These are phyloP conservation scores for Ramichloridium luteum DNA, from an alignment of 2,329 filamentous ascomycete genomes.

Conservation along the genomic window DNA sequence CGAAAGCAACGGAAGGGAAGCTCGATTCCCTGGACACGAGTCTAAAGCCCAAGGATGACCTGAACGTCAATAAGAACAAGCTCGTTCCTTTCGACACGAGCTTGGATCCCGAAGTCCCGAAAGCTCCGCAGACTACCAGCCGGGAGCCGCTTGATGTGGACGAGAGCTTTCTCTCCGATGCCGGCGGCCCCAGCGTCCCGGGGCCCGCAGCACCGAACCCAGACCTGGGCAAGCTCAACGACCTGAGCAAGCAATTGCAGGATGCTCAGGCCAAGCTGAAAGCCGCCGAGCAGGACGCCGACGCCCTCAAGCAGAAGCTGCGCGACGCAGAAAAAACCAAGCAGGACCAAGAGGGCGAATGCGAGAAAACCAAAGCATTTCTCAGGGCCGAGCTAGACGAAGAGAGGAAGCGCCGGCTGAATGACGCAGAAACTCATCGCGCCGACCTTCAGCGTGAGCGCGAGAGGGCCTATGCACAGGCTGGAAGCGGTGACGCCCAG, in stretches of 20 bases:
- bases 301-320: not conserved
- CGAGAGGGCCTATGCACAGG: not conserved
- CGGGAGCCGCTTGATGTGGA: too few species aligned
- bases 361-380: not conserved
- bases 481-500: not conserved
- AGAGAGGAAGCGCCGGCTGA: not conserved
- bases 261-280: not conserved
- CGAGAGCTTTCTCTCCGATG: too few species aligned
- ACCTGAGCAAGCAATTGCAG: not conserved
- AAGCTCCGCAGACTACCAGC: too few species aligned
- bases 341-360: conserved; percentile 1
- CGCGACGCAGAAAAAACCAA: not conserved
- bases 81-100: too few species aligned
- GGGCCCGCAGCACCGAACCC: too few species aligned
- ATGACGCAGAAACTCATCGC: not conserved
- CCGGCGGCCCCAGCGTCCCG: too few species aligned
- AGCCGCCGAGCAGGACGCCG: not conserved
- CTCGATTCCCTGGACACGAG: too few species aligned
- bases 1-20: too few species aligned
- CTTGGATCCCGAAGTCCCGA: too few species aligned
- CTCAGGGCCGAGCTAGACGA: not conserved
- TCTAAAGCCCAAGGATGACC: too few species aligned
- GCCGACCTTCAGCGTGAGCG: not conserved
- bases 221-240: too few species aligned
- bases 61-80: too few species aligned